Base-by-base conservation (phyloP, 2,329 filamentous ascomycete species). In the Stemphylium beticola region DNA sequence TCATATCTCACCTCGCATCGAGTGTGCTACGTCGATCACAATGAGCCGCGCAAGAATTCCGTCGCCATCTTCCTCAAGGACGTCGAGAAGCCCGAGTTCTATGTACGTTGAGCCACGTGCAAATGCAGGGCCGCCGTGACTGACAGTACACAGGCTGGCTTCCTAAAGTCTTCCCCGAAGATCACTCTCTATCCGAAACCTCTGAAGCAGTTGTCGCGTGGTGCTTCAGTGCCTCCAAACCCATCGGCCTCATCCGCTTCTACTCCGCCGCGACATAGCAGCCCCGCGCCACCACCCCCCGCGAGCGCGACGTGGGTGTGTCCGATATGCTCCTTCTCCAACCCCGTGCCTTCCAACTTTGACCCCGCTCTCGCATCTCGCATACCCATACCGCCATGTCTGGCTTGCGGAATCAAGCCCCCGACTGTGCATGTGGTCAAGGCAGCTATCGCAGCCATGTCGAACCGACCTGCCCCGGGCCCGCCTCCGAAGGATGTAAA, bases 1-100 rank as follows among this genome's bases (percentile, higher is more conserved):
- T 92, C 95, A 50, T 99, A 99, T 74, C 77, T 99, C 76, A 99
- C 95, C 15, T 96, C 95, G 8, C 93, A 98, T 77, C 90, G 95
- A 48, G 87, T 92, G 58, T 99, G 93, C 80, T 99, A 98, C 73
- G 91, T 99, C 61, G 93, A 97, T 72, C 89, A 92, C 68, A 83
- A 86, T 29, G 89, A 97, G 60, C 92, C 95, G 14, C 85, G 93
- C 60, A 90, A 89, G 71, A 87, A 91, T 74, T 96, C 93, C 0
- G 85, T 93, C 29, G 90, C 91, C 14, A 82, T 99, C 49, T 90
- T 96, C 63, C 79, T 99, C 49, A 96, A 93, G 72, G 90, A 96
- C 73, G 87, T 99, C 39, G 95, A 99, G 67, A 86, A 90, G 63
- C 89, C 88, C 68, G 95, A 99, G 64, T 93, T 92, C 78, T 65